Base-by-base conservation (phyloP, 2,329 filamentous ascomycete species). In the Phaeosphaeria sp. region DNA sequence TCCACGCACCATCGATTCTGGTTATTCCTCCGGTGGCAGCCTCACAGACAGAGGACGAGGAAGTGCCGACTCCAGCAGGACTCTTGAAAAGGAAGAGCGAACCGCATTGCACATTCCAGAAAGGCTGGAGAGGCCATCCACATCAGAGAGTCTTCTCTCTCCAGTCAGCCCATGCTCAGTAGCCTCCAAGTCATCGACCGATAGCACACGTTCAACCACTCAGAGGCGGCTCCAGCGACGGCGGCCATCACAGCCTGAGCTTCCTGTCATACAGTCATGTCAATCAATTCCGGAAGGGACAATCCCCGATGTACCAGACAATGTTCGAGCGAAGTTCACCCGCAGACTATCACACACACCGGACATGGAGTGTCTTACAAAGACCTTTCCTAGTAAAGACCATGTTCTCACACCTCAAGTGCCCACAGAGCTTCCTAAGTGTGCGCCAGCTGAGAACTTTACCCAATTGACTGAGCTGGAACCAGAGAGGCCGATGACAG, bases 21-120 rank as follows among this genome's bases (percentile, higher is more conserved):
- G 77, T 0, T 79, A 79, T 56, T 78, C 75, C 2, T 78, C 77
- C 49, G 68, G 69, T n/a, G 67, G 65, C n/a, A 77, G 74, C 61
- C 59, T 72, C 36, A 42, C 55, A 11, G 44, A 30, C 15, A 40
- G 60, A 51, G 46, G 65, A 18, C 42, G 20, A 21, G 30, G 46
- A 8, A 53, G 42, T 18, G 42, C 42, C 20, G 22, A 24, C 20
- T 36, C 50, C 60, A 18, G 18, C 15, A 42, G 15, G n/a, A 13
- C 6, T 42, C 8, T 33, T n/a, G 17, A n/a, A 15, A 24, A 42
- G n/a, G 13, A 36, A 22, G 36, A n/a, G 17, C 21, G 15, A 15
- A 39, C 36, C 7, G 36, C 13, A 39, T 36, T 49, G n/a, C 46
- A 20, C 25, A 59, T 65, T 5, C 56, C 60, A 27, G 52, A 56